Percentiles rank a stretch among this genome's conserved stretches.
Evolutionary conservation across 768 basidiomycete genomes (phyloP).

Genomic region (Russula virescens): DNA sequence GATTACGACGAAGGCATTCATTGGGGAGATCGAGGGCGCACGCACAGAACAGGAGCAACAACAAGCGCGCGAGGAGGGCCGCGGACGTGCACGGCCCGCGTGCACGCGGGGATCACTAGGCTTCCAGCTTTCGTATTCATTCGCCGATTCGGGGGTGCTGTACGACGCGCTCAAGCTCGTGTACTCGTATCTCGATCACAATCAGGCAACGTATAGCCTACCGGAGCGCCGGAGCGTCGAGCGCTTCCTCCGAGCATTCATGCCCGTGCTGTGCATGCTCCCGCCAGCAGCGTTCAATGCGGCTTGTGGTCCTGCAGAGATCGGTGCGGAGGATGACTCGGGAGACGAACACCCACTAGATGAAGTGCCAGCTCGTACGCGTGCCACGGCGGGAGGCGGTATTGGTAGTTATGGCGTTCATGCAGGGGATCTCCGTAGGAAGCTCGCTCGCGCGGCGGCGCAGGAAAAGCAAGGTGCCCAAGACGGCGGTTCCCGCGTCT

Average conservation of each 20-base stretch:
- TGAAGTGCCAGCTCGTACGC: neutral
- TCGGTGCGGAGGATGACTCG: conserved; percentile 34
- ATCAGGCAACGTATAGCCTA: conserved; percentile 64
- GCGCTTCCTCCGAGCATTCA: conserved; percentile 74
- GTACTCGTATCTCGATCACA: conserved; percentile 86
- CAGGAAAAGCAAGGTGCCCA: conserved; percentile 41
- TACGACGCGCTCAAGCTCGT: conserved; percentile 88
- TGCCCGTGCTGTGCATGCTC: conserved; percentile 75
- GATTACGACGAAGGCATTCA: conserved; percentile 79
- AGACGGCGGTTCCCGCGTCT: conserved; percentile 18
- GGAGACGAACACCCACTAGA: conserved; percentile 26
- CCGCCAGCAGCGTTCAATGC: conserved; percentile 61
- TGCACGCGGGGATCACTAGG: conserved; percentile 46
- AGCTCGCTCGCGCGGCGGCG: conserved; percentile 69
- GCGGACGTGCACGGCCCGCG: conserved; percentile 10
- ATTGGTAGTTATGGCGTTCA: conserved; percentile 27
- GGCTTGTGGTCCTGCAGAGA: conserved; percentile 52
- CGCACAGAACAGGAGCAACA: conserved; percentile 40
- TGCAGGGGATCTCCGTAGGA: conserved; percentile 51
- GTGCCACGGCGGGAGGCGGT: conserved; percentile 18
- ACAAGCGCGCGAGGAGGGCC: conserved; percentile 3
- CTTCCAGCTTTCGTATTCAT: conserved; percentile 72
- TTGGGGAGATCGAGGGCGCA: conserved; percentile 67
- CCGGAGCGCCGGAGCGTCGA: conserved; percentile 81
- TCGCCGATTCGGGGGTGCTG: conserved; percentile 73